Base-by-base conservation (phyloP, 306 rosid species). In the Ochetophila trinervis region DNA sequence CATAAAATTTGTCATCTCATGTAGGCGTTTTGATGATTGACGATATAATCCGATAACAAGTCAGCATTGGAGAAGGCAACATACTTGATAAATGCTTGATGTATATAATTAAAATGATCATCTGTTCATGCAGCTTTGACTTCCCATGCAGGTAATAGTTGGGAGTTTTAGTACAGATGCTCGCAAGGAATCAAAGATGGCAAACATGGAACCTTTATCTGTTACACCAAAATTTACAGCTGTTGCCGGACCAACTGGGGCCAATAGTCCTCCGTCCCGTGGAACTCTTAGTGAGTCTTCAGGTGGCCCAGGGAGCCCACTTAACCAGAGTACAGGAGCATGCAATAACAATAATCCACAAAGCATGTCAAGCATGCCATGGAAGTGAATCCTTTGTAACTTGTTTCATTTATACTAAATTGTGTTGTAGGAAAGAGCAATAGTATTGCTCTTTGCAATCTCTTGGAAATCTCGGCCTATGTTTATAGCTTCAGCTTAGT, bases 61-160 rank as follows among this genome's bases (percentile, higher is more conserved):
- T 12, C 12, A 40, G 13, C 8, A 40, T 8, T 6, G 45, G 10
- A 10, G 45, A 40, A 1, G 45, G 13, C 12, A 12, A 40, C 1
- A 1, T 40, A 40, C 45, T 8, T 9, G 8, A 40, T 40, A 40
- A 8, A 40, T 40, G 8, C 45, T 12, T 40, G 10, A 8, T 8
- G 12, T 12, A 40, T 40, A 10, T 40, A 6, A 8, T 40, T 40
- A 12, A 27, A 27, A 27, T 2, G 32, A 27, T 27, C 4, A 27
- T 27, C 32, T 18, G 19, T 18, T 7, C 21, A 16, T 50, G 21
- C 20, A 14, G 8, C 17, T 50, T n/a, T n/a, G 9, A 19, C 54
- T 50, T 50, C 49, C 11, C 27, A 24, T 81, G 77, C 80, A 91
- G 97, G 73, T 86, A 37, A 80, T 91, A 0, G 80, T 88, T 16